Percentiles rank a stretch among this genome's conserved stretches.
phyloP scores from a whole-genome alignment of 768 basidiomycete species.

The Ephemerocybe angulata region DNA sequence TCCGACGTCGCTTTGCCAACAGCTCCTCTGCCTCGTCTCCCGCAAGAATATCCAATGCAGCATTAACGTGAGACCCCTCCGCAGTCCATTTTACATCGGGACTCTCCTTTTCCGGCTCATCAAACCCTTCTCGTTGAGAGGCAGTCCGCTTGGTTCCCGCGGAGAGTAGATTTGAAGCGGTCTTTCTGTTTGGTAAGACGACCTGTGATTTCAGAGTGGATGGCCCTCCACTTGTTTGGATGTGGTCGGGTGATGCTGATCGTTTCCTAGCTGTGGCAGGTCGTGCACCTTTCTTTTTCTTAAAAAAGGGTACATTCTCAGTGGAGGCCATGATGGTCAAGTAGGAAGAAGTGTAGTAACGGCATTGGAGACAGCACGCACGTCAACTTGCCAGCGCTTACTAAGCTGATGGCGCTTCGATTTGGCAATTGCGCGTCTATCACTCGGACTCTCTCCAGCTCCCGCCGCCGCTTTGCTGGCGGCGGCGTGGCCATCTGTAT shows the following conservation, averaged over 20 bases:
- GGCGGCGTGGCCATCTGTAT: background rate
- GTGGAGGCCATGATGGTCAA: slow-evolving; percentile 35
- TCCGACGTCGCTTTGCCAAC: slow-evolving; percentile 63
- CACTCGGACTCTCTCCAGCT: too few relatives aligned
- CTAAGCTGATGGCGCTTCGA: slow-evolving; percentile 7
- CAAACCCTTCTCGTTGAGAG: slow-evolving; percentile 63
- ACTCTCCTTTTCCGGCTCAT: slow-evolving; percentile 54
- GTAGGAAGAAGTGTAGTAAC: background rate
- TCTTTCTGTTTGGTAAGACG: slow-evolving; percentile 70
- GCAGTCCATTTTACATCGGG: slow-evolving; percentile 78
- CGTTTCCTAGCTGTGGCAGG: slow-evolving; percentile 76
- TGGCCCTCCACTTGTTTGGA: slow-evolving; percentile 18
- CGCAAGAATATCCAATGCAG: slow-evolving; percentile 72
- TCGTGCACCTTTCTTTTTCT: slow-evolving; percentile 67
- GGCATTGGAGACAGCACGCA: background rate
- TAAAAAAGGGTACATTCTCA: slow-evolving; percentile 80
- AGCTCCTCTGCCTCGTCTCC: slow-evolving; percentile 80
- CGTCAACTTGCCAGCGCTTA: slow-evolving; percentile 10
- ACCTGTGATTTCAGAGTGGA: slow-evolving; percentile 63
- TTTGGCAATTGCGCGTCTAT: background rate
- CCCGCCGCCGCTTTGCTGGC: background rate
- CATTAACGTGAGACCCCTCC: slow-evolving; percentile 68
- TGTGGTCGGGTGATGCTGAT: slow-evolving; percentile 38
- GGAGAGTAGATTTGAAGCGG: slow-evolving; percentile 62
- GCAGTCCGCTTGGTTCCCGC: slow-evolving; percentile 47